Evolutionary conservation across 2,329 filamentous ascomycete genomes (phyloP).

Genomic region (Cadophora sp.): DNA sequence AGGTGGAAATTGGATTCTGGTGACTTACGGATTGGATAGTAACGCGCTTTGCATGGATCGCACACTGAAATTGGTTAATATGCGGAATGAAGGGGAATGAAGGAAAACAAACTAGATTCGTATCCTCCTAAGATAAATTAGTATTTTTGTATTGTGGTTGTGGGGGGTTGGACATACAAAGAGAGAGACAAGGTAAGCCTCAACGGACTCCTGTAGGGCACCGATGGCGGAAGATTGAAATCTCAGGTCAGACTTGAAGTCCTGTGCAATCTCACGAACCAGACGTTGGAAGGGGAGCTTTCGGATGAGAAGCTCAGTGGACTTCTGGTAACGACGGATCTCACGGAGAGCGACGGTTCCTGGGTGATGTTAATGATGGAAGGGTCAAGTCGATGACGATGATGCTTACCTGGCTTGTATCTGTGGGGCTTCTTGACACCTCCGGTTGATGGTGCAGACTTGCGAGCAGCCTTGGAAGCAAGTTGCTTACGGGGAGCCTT

Average conservation of each 20-base stretch:
- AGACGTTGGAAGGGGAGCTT: conserved; percentile 98
- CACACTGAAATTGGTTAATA: too few relatives aligned
- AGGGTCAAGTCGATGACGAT: too few relatives aligned
- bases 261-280: conserved; percentile 94
- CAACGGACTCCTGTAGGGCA: conserved; percentile 96
- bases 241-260: conserved; percentile 93
- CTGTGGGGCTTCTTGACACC: conserved; percentile 96
- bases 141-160: background rate
- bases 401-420: conserved; percentile 68
- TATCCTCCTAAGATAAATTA: conserved; percentile 80
- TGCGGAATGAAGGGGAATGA: too few relatives aligned
- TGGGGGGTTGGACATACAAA: background rate
- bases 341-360: conserved; percentile 96
- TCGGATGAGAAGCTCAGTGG: conserved; percentile 92
- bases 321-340: conserved; percentile 98
- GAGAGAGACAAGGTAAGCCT: conserved; percentile 85
- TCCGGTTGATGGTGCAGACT: conserved; percentile 95
- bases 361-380: too few relatives aligned
- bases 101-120: too few relatives aligned
- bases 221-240: conserved; percentile 99
- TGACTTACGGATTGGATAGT: conserved; percentile 87
- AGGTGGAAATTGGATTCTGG: too few relatives aligned
- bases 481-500: conserved; percentile 93
- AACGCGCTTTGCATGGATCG: conserved; percentile 99
- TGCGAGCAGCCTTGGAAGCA: conserved; percentile 96